Conservation (phyloP, 2,329 filamentous ascomycete species). For the Tolypocladium guangdongense region DNA sequence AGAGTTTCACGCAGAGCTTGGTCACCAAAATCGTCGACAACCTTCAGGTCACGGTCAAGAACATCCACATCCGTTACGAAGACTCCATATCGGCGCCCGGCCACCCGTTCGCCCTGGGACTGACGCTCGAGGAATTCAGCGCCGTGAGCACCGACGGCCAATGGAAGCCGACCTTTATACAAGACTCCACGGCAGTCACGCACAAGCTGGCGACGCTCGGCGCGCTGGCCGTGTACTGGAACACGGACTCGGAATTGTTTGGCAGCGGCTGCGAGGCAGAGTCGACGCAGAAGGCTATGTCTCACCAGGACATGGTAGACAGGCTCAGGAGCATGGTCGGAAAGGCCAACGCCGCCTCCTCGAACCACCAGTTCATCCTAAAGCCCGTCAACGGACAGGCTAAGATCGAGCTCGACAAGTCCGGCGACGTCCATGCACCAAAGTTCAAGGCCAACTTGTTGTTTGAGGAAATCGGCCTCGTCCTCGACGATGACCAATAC, state of each 20-base stretch:
- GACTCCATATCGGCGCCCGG: slow-evolving; percentile 91
- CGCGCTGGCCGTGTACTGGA: slow-evolving; percentile 92
- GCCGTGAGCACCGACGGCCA: slow-evolving; percentile 90
- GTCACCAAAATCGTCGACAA: slow-evolving; percentile 98
- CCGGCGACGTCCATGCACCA: slow-evolving; percentile 63
- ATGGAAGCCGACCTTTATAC: slow-evolving; percentile 94
- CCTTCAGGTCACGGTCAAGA: slow-evolving; percentile 93
- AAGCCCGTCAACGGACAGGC: slow-evolving; percentile 93
- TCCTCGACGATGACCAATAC: slow-evolving; percentile 97
- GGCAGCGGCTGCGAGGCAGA: slow-evolving; percentile 65
- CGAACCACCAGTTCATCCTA: slow-evolving; percentile 80
- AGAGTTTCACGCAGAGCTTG: slow-evolving; percentile 93
- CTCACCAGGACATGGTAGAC: slow-evolving; percentile 66
- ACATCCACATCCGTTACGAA: slow-evolving; percentile 96
- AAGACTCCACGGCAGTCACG: slow-evolving; percentile 69
- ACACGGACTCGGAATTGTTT: slow-evolving; percentile 80
- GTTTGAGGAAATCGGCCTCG: slow-evolving; percentile 95
- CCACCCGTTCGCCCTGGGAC: slow-evolving; percentile 84
- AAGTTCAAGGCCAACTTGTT: slow-evolving; percentile 84
- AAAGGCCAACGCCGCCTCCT: slow-evolving; percentile 47
- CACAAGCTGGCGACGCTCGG: slow-evolving; percentile 91
- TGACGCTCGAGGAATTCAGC: slow-evolving; percentile 93
- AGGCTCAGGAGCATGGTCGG: slow-evolving; percentile 73
- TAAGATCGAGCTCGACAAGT: slow-evolving; percentile 91
- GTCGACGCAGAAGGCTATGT: slow-evolving; percentile 39